Evolutionary conservation across 305 asterid genomes (phyloP), one percentile per base, ranked within the genome.

Genomic region (Solanum aculeatissimum): DNA sequence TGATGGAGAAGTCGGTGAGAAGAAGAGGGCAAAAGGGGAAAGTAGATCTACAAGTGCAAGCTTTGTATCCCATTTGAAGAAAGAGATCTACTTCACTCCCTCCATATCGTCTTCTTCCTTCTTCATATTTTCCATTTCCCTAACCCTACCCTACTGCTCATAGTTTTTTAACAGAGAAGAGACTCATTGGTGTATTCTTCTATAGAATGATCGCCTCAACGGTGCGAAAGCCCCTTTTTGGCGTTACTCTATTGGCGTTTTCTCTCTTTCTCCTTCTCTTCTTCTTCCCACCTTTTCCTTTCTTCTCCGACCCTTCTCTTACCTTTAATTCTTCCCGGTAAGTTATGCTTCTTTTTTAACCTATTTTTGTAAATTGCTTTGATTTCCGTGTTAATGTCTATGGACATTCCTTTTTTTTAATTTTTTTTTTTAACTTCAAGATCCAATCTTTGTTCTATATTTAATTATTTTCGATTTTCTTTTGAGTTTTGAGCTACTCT

Each of bases 221-320:
- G 69, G 84, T 86, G 87, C 86, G 83, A 70, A 90, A 86, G 80
- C 90, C 88, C 21, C 69, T 86, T 81, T 49, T 86, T 65, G 86
- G 83, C 23, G 23, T 87, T 38, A 82, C 90, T 4, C 51, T 83
- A 29, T 42, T 90, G 45, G 51, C 83, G 2, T 4, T 87, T 32
- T 84, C 85, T 57, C 89, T 87, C 12, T 79, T 89, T 49, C 75
- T 88, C 65, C 79, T 80, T 55, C 75, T 88, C 55, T 10, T 85
- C 63, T 80, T 83, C 8, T 86, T 86, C 27, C 32, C 92, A 15
- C 87, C 92, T 12, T 86, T 85, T 60, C 25, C 87, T 78, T 85
- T 91, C 23, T 83, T 85, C 80, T 84, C 86, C 15, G 58, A 62
- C 6, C 38, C 49, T 70, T 58, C 84, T 54, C 9, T 77, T 35